Conservation (phyloP, 208 protist genomes). For the Trypanosomatidae sp. region DNA sequence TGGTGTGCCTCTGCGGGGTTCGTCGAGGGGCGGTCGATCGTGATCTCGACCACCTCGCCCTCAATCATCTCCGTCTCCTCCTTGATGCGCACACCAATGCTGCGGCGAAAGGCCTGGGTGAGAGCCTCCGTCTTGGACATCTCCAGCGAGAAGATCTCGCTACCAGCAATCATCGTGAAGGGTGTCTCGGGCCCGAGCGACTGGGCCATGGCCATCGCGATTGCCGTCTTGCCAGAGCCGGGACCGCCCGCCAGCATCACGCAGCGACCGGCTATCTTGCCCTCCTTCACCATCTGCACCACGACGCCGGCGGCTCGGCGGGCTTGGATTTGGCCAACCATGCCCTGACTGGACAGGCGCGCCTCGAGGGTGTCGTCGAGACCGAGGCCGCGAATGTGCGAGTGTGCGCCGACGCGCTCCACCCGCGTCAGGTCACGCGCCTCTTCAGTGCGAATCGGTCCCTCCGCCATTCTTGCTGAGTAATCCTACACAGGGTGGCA, state of each 20-base stretch:
- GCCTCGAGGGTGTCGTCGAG: slow-evolving; percentile 98
- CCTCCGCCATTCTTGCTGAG: slow-evolving; percentile 46
- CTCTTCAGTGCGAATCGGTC: slow-evolving; percentile 87
- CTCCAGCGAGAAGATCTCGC: slow-evolving; percentile 99
- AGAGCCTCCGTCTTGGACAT: slow-evolving; percentile 99
- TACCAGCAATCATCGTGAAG: slow-evolving; percentile 99
- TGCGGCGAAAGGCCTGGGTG: slow-evolving; percentile 98
- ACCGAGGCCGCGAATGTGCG: slow-evolving; percentile 99
- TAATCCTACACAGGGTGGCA: too few species aligned
- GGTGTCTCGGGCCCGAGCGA: slow-evolving; percentile 97
- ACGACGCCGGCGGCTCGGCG: slow-evolving; percentile 91
- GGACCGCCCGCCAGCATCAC: slow-evolving; percentile 99
- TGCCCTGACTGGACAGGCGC: slow-evolving; percentile 93
- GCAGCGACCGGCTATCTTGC: slow-evolving; percentile 99
- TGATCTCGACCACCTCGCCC: slow-evolving; percentile 99
- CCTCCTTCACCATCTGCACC: slow-evolving; percentile 98
- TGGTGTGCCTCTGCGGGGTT: slow-evolving; percentile 87
- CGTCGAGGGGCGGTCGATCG: slow-evolving; percentile 96
- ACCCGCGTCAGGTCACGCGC: slow-evolving; percentile 96
- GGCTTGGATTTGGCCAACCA: slow-evolving; percentile 98
- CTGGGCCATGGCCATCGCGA: slow-evolving; percentile 99
- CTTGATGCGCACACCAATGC: slow-evolving; percentile 99
- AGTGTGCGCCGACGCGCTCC: slow-evolving; percentile 99
- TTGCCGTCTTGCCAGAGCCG: slow-evolving; percentile 98
- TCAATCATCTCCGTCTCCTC: slow-evolving; percentile 99